Evolutionary conservation across 257 asterid genomes (phyloP).

Genomic region (Pogostemon cablin): DNA sequence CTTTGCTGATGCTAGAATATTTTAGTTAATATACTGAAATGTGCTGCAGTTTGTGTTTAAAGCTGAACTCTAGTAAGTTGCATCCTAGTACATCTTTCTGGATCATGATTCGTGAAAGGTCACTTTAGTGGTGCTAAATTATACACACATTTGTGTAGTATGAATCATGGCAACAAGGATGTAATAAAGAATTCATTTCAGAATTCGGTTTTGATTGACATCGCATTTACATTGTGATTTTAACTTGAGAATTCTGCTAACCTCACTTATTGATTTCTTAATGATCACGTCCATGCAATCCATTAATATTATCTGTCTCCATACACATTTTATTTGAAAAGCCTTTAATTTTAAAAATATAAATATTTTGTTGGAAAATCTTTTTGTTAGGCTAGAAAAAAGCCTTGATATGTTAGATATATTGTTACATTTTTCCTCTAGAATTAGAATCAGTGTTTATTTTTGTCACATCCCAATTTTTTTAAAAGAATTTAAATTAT

Average conservation of each 20-base stretch:
- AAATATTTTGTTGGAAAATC: too few relatives aligned
- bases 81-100: conserved; percentile 74
- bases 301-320: too few relatives aligned
- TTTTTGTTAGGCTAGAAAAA: background rate
- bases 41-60: conserved; percentile 12
- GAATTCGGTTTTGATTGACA: conserved; percentile 22
- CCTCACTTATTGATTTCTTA: conserved; percentile 6
- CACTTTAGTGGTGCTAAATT: conserved; percentile 82
- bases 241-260: conserved; percentile 13
- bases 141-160: conserved; percentile 47
- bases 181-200: conserved; percentile 53
- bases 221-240: conserved; percentile 24
- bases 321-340: background rate
- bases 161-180: conserved; percentile 50
- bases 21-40: background rate
- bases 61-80: conserved; percentile 30
- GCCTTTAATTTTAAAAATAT: background rate
- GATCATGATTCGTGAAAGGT: conserved; percentile 69
- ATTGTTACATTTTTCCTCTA: background rate
- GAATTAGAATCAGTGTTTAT: background rate
- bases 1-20: too few relatives aligned
- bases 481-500: too few relatives aligned
- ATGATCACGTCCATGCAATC: too few relatives aligned
- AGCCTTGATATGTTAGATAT: too few relatives aligned
- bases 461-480: too few relatives aligned